Conservation (phyloP, 768 basidiomycete genomes). For the Dentipellis fragilis region DNA sequence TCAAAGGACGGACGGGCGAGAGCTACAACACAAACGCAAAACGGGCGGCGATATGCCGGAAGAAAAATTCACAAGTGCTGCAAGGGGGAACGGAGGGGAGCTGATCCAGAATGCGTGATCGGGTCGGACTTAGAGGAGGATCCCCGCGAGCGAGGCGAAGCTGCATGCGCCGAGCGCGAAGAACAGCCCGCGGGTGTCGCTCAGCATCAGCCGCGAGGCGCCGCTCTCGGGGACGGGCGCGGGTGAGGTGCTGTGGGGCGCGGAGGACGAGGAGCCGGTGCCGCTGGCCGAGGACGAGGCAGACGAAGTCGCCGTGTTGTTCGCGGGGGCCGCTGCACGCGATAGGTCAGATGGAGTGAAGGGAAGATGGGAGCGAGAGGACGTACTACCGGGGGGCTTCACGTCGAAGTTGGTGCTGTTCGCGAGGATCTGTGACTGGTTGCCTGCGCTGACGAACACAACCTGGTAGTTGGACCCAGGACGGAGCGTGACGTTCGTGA, state of each 20-base stretch:
- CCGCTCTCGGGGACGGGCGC: neutral
- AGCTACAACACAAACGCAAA: neutral
- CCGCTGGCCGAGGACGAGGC: neutral
- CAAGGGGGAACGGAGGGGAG: neutral
- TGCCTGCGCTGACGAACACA: slow-evolving; percentile 24
- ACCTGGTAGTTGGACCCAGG: slow-evolving; percentile 22
- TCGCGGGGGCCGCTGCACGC: slow-evolving; percentile 6
- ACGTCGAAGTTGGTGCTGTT: slow-evolving; percentile 24
- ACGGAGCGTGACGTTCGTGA: slow-evolving; percentile 27
- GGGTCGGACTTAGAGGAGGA: neutral
- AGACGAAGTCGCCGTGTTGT: neutral
- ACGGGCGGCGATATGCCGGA: neutral
- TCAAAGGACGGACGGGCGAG: neutral
- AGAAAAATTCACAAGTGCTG: neutral
- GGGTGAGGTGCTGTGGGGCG: slow-evolving; percentile 1
- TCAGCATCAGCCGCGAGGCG: neutral
- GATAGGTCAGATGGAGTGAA: neutral
- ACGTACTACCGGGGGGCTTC: slow-evolving; percentile 28
- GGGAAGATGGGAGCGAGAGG: neutral
- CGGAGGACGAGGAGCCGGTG: neutral
- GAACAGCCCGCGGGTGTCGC: neutral
- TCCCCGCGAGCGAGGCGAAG: neutral
- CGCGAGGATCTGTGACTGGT: slow-evolving; percentile 24
- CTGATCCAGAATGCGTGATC: neutral
- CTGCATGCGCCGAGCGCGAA: slow-evolving; percentile 2